Evolutionary conservation across 1,284 basidiomycete species (phyloP), one percentile per base, ranked within the genome.

Genomic region (Fomitopsis pinicola): DNA sequence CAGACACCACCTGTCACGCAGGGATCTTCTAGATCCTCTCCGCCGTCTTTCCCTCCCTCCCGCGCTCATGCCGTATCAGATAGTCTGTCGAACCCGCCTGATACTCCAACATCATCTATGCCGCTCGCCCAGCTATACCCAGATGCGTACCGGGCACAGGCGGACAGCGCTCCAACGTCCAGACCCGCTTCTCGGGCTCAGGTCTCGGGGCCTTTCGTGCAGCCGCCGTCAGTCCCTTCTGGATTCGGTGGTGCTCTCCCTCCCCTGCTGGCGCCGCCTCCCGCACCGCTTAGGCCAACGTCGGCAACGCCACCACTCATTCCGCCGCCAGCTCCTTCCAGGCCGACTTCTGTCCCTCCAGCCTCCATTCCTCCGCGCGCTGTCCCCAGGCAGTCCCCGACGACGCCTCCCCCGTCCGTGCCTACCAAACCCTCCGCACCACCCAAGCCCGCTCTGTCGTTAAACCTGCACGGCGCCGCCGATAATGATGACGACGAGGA

Each of bases 241-340:
- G 0, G 22, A 17, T 22, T 46, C 17, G 7, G 17, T 17, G 33
- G 30, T 44, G 15, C 48, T 33, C 48, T 57, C 15, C 60, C 50
- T 8, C 77, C 79, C 12, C 80, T 77, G 10, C 70, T 81, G 12
- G 72, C 78, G 3, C 78, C 81, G 2, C 81, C 80, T 33, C 76
- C 77, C 4, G 73, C 69, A 46, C 69, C 71, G 42, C 60, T 69
- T 26, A 62, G 59, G 14, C 55, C 28, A 40, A 22, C 53, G 33
- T 71, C 64, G 28, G 66, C 66, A 35, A 22, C 30, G 19, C 35
- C 52, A 26, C 33, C 36, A 26, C 28, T 54, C 2, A 33, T 38
- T 66, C 55, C 66, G 46, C 66, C 66, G n/a, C 59, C 57, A 5
- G 73, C 69, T 48, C 69, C 71, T 42, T 61, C 70, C 28, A 62